Evolutionary conservation across 169 alveolate genomes (phyloP).

Genomic region (Toxoplasma gondii): DNA sequence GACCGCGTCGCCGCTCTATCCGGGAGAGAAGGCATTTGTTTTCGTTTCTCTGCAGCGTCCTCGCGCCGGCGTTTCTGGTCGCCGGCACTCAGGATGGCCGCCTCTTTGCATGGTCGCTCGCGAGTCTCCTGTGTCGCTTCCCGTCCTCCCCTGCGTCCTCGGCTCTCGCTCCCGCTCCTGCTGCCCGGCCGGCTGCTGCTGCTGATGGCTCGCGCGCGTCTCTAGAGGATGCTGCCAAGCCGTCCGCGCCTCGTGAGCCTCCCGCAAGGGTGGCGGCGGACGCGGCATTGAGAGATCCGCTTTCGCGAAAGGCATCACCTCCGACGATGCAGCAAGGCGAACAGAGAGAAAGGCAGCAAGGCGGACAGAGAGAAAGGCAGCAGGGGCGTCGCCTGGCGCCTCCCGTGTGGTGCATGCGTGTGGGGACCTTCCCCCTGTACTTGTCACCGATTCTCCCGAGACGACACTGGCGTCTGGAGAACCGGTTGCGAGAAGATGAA

Average conservation of each 20-base stretch:
- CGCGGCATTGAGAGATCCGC: not conserved
- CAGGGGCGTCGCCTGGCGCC: not conserved
- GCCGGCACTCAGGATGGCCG: conserved; percentile 16
- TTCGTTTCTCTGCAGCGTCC: too few relatives aligned
- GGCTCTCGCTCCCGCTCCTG: too few relatives aligned
- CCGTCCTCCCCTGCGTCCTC: not conserved
- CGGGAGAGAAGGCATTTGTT: too few relatives aligned
- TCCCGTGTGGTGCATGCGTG: not conserved
- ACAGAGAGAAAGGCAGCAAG: not conserved
- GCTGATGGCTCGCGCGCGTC: not conserved
- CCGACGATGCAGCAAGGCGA: too few relatives aligned
- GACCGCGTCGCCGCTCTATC: too few relatives aligned
- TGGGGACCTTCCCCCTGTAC: conserved; percentile 1
- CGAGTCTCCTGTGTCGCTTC: not conserved
- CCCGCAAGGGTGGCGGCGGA: not conserved
- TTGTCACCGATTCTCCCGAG: not conserved
- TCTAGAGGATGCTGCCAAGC: not conserved
- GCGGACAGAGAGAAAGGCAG: not conserved
- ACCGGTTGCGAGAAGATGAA: not conserved
- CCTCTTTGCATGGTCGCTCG: not conserved
- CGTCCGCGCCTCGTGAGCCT: not conserved
- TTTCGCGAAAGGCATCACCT: not conserved
- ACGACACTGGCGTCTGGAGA: not conserved
- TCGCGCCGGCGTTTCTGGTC: not conserved
- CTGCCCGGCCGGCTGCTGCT: not conserved